Evolutionary conservation across 257 asterid species (phyloP).

Genomic region (Solanum chiquidenum): DNA sequence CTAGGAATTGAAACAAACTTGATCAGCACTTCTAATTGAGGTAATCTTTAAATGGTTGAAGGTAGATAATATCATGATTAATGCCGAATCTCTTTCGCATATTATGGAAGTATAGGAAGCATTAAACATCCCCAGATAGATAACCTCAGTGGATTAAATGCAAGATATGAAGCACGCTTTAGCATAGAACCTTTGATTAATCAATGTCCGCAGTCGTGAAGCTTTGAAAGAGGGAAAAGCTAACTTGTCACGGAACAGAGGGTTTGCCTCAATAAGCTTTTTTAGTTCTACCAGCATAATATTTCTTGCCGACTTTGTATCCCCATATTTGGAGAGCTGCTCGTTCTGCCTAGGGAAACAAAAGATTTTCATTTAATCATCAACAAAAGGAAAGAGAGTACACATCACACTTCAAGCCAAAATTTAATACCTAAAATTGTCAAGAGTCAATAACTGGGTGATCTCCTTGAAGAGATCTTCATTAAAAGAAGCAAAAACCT

Average conservation of each 20-base stretch:
- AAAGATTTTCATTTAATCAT: constrained; percentile 3
- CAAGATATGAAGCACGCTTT: not conserved
- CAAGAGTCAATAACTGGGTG: constrained; percentile 72
- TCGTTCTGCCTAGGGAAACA: constrained; percentile 70
- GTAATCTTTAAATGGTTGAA: not conserved
- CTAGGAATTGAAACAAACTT: not conserved
- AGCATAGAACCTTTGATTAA: constrained; percentile 68
- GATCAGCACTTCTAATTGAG: not conserved
- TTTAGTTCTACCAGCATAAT: constrained; percentile 85
- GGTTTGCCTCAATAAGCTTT: constrained; percentile 91
- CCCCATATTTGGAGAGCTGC: constrained; percentile 94
- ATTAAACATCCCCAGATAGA: not conserved
- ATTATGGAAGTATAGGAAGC: not conserved
- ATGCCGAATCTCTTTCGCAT: not conserved
- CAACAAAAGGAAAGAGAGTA: not conserved
- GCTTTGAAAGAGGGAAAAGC: constrained; percentile 71
- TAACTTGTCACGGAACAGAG: constrained; percentile 82
- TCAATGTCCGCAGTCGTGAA: constrained; percentile 83
- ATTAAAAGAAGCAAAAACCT: constrained; percentile 84
- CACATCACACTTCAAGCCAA: not conserved
- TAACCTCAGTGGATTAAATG: constrained; percentile 2
- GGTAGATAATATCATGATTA: not conserved
- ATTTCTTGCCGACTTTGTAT: constrained; percentile 82
- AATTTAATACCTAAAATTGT: constrained; percentile 65
- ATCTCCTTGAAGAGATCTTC: constrained; percentile 95